A percentile compares a stretch with the other conserved stretches of the same genome.
Evolutionary conservation across 1,284 basidiomycete genomes (phyloP).

Genomic region (Trichosporon inkin): DNA sequence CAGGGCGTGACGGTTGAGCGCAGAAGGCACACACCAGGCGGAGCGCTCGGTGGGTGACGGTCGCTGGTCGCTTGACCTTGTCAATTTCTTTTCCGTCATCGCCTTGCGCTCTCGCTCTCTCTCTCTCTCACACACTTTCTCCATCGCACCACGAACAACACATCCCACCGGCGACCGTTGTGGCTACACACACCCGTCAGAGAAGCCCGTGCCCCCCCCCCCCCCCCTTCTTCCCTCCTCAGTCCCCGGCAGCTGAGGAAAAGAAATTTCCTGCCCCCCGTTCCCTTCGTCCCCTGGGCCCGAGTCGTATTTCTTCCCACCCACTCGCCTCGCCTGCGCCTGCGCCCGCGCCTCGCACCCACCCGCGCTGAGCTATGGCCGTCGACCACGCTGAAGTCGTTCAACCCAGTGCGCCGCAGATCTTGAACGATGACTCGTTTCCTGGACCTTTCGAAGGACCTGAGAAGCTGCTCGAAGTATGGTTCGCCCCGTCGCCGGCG

Average conservation of each 20-base stretch:
- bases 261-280: not conserved
- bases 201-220: not conserved
- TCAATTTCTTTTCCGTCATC: conserved; percentile 1
- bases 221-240: conserved; percentile 3
- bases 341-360: not conserved
- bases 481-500: conserved; percentile 77
- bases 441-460: conserved; percentile 56
- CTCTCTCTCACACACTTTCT: too few relatives aligned
- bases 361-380: not conserved
- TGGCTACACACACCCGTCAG: conserved; percentile 4
- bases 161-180: not conserved
- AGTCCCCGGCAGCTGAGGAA: conserved; percentile 8
- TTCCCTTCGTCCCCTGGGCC: not conserved
- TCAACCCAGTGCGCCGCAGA: conserved; percentile 2
- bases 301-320: not conserved
- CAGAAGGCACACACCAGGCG: not conserved
- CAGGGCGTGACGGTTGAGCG: too few relatives aligned
- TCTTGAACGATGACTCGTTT: conserved; percentile 26
- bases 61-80: conserved; percentile 3
- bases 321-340: not conserved
- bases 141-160: not conserved
- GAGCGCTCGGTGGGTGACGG: not conserved
- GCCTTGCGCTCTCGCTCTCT: not conserved
- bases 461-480: conserved; percentile 96
- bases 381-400: conserved; percentile 2